A percentile compares a stretch with the other conserved stretches of the same genome.
phyloP scores from a whole-genome alignment of 2,329 filamentous ascomycete species.

The Dactylonectria estremocensis region DNA sequence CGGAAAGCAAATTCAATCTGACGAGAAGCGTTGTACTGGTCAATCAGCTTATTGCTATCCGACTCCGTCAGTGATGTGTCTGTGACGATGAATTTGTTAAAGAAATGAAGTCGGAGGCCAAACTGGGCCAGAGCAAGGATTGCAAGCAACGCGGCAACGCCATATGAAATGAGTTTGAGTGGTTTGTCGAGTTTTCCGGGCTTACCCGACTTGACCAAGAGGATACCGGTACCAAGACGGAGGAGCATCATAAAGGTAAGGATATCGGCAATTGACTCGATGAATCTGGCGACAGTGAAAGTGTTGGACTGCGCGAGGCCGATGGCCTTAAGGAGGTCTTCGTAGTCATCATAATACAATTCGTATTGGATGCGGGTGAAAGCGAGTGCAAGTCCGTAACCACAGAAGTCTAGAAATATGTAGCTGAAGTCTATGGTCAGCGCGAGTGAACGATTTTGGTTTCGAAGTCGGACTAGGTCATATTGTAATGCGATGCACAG shows the following conservation, averaged over 20 bases:
- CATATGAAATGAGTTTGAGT: constrained; percentile 34
- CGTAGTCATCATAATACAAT: neutral
- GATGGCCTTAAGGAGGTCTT: constrained; percentile 3
- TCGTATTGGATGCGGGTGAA: constrained; percentile 1
- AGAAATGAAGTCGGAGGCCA: constrained; percentile 36
- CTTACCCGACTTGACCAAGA: constrained; percentile 31
- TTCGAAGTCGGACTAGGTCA: neutral
- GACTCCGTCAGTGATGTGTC: neutral
- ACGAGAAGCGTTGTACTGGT: constrained; percentile 6
- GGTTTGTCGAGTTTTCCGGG: constrained; percentile 28
- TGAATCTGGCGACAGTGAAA: constrained; percentile 8
- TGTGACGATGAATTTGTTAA: constrained; percentile 1
- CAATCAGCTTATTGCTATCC: neutral
- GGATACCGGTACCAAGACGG: constrained; percentile 40
- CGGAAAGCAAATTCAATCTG: constrained; percentile 31
- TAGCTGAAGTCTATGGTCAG: constrained; percentile 34
- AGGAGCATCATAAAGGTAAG: constrained; percentile 46
- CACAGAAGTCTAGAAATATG: constrained; percentile 37
- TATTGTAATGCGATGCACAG: no score
- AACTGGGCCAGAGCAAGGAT: constrained; percentile 37
- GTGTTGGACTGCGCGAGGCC: constrained; percentile 25
- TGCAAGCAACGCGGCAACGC: constrained; percentile 30
- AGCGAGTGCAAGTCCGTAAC: constrained; percentile 30
- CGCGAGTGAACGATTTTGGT: neutral
- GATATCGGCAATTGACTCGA: constrained; percentile 35